Evolutionary conservation across 2,329 filamentous ascomycete genomes (phyloP), one percentile per base, ranked within the genome.

Genomic region (Microsporum ferrugineum): DNA sequence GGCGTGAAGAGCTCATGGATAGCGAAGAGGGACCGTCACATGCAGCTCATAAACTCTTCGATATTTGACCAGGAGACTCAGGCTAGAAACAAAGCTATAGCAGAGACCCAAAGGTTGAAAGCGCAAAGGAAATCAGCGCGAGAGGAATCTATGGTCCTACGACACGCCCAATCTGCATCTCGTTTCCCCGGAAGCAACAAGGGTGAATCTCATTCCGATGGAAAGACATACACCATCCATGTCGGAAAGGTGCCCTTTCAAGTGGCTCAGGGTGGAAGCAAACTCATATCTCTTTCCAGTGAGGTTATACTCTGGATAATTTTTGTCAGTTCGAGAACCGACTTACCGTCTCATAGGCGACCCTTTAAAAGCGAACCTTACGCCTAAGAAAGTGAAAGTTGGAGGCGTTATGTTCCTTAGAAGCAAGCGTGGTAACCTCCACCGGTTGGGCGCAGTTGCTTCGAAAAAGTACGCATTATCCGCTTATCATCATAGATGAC

Each of bases 401-500:
- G 88, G 87, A 59, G 89, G 89, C 47, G 88, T 95, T 68, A 85
- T 83, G 65, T 96, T 95, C 71, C 82, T 89, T 68, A 84, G 91
- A 66, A 95, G 89, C 73, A 95, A 92, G 72, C 88, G 87, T 67
- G 91, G 91, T 64, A 96, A 95, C 67, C 82, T 96, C 31, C 87
- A 91, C 69, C 87, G 89, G 60, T 82, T 88, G 68, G 85, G 88
- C 65, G 80, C 90, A 61, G 82, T 92, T 63, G 85, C 86, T 71
- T 85, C 85, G 64, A 87, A 89, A 73, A 86, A 84, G 88, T 92
- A 84, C 75, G 85, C 80, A 58, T 58, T 56, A 34, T n/a, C n/a
- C 33, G 23, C 12, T 6, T 41, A 8, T 23, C 10, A 39, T 57
- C 31, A 17, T 4, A n/a, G 33, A 8, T 17, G 6, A 33, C n/a